These are phyloP conservation scores for Nothopassalora personata DNA, from an alignment of 2,329 filamentous ascomycete genomes.

Conservation along the genomic window DNA sequence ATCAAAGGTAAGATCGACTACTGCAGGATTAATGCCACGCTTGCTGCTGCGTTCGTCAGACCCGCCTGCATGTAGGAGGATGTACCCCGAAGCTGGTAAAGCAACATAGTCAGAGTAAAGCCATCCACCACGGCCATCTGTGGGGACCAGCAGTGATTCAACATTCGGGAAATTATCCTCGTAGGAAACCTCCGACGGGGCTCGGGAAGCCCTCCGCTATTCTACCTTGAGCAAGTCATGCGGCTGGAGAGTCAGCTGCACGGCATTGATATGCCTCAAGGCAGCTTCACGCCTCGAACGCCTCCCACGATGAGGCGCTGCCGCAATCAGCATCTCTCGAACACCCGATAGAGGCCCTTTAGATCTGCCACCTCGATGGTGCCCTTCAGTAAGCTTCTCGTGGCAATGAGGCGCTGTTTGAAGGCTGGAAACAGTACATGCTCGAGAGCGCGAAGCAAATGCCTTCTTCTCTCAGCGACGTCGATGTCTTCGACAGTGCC, in stretches of 20 bases:
- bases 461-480: conserved; percentile 41
- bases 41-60: neutral
- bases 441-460: conserved; percentile 70
- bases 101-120: neutral
- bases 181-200: too few relatives aligned
- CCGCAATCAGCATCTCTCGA: conserved; percentile 23
- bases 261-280: neutral
- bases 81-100: too few relatives aligned
- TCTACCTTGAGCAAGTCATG: neutral
- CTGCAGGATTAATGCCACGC: conserved; percentile 4
- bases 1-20: neutral
- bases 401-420: conserved; percentile 75
- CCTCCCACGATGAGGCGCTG: neutral
- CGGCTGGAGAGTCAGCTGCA: neutral
- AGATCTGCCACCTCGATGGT: conserved; percentile 34
- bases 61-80: neutral
- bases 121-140: neutral
- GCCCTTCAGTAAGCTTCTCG: conserved; percentile 43
- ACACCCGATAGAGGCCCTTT: conserved; percentile 34
- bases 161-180: too few relatives aligned
- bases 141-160: too few relatives aligned
- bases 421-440: conserved; percentile 87
- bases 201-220: too few relatives aligned
- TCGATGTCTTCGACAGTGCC: conserved; percentile 41
- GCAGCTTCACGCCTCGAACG: neutral